Percentiles rank a stretch among this genome's conserved stretches.
Evolutionary conservation across 768 basidiomycete species (phyloP).

Genomic region (Amanita pseudoporphyria): DNA sequence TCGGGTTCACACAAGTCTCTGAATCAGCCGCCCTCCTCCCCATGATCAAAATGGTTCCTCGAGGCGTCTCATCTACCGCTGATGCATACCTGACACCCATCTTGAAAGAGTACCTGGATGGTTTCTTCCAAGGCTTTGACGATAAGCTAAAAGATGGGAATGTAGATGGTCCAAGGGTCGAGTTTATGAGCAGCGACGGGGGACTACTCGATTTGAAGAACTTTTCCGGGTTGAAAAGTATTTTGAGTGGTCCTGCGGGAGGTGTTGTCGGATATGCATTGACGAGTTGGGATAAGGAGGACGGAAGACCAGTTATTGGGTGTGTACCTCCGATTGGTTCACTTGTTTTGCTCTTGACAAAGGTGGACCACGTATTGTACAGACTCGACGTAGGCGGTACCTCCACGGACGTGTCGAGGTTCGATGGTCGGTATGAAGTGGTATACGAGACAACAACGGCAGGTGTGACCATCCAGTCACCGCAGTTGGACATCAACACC

Average conservation of each 20-base stretch:
- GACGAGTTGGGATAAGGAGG: constrained; percentile 78
- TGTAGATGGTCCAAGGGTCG: constrained; percentile 59
- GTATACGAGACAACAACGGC: constrained; percentile 96
- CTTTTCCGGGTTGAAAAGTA: constrained; percentile 91
- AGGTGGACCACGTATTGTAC: too few relatives aligned
- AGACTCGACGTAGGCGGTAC: constrained; percentile 94
- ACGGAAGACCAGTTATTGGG: constrained; percentile 76
- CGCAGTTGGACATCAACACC: constrained; percentile 92
- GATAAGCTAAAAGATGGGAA: constrained; percentile 53
- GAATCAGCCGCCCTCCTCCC: constrained; percentile 82
- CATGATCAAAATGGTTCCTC: constrained; percentile 94
- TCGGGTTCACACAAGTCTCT: constrained; percentile 90
- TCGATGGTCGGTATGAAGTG: constrained; percentile 82
- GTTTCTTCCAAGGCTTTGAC: constrained; percentile 88
- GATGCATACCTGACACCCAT: constrained; percentile 96
- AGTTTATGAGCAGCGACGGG: constrained; percentile 96
- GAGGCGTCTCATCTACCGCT: constrained; percentile 86
- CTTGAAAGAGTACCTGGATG: constrained; percentile 73
- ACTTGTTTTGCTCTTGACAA: background rate
- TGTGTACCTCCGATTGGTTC: constrained; percentile 24
- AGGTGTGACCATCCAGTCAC: constrained; percentile 85
- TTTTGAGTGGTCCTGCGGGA: constrained; percentile 88
- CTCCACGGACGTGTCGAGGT: constrained; percentile 91
- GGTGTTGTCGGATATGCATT: constrained; percentile 94
- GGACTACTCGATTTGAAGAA: constrained; percentile 70